A percentile compares a stretch with the other conserved stretches of the same genome.
Conservation (phyloP, 768 basidiomycete species). For the Mrakia blollopis region DNA sequence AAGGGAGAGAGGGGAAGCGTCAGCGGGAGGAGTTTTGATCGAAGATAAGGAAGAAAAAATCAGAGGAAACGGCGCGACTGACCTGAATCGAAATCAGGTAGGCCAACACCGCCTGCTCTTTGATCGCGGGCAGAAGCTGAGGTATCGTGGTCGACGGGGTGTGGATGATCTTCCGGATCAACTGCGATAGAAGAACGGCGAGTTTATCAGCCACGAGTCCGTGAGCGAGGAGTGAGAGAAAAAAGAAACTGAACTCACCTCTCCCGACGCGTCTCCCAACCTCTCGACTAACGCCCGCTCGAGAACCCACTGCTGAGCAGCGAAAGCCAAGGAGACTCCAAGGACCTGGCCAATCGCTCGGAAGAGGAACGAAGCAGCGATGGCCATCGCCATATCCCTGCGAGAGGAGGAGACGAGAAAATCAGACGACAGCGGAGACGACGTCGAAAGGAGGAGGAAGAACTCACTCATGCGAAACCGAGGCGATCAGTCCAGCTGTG, state of each 20-base stretch:
- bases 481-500: background rate
- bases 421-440: background rate
- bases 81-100: constrained; percentile 38
- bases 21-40: background rate
- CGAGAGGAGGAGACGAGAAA: background rate
- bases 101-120: constrained; percentile 36
- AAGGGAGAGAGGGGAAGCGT: constrained; percentile 37
- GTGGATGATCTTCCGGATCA: constrained; percentile 37
- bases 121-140: constrained; percentile 23
- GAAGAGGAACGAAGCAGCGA: constrained; percentile 42
- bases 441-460: background rate
- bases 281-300: background rate
- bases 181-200: constrained; percentile 23
- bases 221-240: background rate
- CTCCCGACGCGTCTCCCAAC: background rate
- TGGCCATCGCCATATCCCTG: constrained; percentile 37
- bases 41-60: background rate
- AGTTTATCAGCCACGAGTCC: background rate
- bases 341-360: constrained; percentile 40
- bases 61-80: background rate
- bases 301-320: constrained; percentile 39
- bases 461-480: background rate
- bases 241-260: background rate
- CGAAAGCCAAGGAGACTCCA: constrained; percentile 39
- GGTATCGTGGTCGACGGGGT: constrained; percentile 38